A percentile compares a stretch with the other conserved stretches of the same genome.
phyloP scores from a whole-genome alignment of 139 green algal species.

The Gonium pectorale region DNA sequence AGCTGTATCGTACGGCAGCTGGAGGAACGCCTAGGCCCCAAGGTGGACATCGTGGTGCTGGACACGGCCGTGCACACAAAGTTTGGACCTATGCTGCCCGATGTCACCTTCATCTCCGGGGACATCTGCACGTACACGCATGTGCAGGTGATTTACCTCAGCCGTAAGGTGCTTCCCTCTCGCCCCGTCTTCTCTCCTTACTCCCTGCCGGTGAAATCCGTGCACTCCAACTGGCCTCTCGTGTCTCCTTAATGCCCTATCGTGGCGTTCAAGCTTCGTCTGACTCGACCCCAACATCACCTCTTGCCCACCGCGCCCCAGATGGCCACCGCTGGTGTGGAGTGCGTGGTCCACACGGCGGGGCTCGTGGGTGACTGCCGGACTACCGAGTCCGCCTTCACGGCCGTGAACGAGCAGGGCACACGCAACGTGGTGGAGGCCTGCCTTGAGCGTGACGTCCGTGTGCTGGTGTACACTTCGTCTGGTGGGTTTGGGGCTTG shows the following conservation, averaged over 20 bases:
- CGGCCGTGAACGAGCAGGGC: conserved; percentile 32
- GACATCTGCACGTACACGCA: conserved; percentile 9
- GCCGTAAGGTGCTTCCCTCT: neutral
- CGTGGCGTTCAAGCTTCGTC: too few species aligned
- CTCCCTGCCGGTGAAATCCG: too few species aligned
- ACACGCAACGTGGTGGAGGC: conserved; percentile 41
- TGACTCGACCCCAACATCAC: too few species aligned
- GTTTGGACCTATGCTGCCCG: conserved; percentile 42
- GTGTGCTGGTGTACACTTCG: conserved; percentile 27
- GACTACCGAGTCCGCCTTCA: neutral
- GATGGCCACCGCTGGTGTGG: neutral
- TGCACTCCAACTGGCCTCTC: too few species aligned
- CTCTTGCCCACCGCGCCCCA: too few species aligned
- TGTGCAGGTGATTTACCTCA: neutral
- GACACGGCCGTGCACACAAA: conserved; percentile 18
- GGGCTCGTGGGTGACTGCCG: neutral
- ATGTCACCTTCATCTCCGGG: conserved; percentile 9
- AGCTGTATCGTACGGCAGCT: conserved; percentile 19
- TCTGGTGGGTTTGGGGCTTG: conserved; percentile 8
- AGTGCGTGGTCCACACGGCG: conserved; percentile 1
- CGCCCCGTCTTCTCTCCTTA: too few species aligned
- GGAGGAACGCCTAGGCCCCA: neutral
- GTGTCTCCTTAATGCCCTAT: too few species aligned
- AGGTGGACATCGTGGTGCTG: neutral
- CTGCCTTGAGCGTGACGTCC: conserved; percentile 17